These are phyloP conservation scores for Gaillardinia entomophila DNA, from an alignment of 805 yeast genomes.

Conservation along the genomic window DNA sequence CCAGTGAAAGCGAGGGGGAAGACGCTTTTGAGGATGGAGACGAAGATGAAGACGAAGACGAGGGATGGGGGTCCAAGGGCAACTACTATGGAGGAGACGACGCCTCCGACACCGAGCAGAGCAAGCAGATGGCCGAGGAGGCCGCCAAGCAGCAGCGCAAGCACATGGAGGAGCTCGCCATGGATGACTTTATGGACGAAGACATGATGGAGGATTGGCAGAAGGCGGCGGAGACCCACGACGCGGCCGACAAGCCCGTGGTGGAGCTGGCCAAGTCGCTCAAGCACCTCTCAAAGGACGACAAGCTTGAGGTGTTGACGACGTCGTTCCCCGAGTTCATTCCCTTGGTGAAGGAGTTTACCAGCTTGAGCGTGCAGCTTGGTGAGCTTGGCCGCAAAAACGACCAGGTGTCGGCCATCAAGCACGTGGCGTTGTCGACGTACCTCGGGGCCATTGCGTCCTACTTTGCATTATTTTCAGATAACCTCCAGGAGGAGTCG, in stretches of 20 bases:
- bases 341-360: slow-evolving; percentile 65
- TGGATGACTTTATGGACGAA: slow-evolving; percentile 61
- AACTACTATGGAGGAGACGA: slow-evolving; percentile 59
- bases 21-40: slow-evolving; percentile 39
- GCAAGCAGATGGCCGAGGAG: slow-evolving; percentile 76
- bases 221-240: slow-evolving; percentile 45
- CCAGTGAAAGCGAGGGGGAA: slow-evolving; percentile 43
- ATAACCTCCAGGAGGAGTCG: slow-evolving; percentile 46
- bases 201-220: slow-evolving; percentile 79
- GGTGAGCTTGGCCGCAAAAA: slow-evolving; percentile 22
- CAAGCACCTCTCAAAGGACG: slow-evolving; percentile 41
- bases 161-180: slow-evolving; percentile 64
- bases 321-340: slow-evolving; percentile 77
- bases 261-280: slow-evolving; percentile 11
- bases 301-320: slow-evolving; percentile 48
- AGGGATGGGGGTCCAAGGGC: slow-evolving; percentile 37
- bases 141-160: slow-evolving; percentile 79
- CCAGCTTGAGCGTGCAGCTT: slow-evolving; percentile 36
- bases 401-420: slow-evolving; percentile 38
- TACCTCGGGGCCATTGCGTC: slow-evolving; percentile 75
- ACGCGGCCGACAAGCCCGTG: slow-evolving; percentile 10
- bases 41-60: slow-evolving; percentile 41
- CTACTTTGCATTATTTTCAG: slow-evolving; percentile 70
- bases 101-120: slow-evolving; percentile 68
- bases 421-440: slow-evolving; percentile 66